Evolutionary conservation across 495 filamentous ascomycete species (phyloP), one percentile per base, ranked within the genome.

Genomic region (Podospora appendiculata): DNA sequence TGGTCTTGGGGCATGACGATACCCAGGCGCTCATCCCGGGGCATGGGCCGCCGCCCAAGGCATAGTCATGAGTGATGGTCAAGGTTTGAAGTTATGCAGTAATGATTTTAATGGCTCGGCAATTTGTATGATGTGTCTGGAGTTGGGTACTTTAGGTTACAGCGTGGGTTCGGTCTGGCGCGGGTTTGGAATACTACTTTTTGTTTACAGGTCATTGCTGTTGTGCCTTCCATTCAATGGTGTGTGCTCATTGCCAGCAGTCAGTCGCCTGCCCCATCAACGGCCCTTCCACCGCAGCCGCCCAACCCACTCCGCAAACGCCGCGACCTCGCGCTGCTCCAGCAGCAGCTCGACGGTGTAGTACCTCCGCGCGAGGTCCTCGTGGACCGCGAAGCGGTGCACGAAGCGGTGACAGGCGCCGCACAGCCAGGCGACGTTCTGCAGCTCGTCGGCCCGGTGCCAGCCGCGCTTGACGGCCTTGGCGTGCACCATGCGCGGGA

Each of bases 351-450:
- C 87, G 17, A 92, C 80, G 5, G 80, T 90, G 70, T 79, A 89
- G 66, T 71, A 91, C 65, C 83, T 71, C 62, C 76, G 74, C 11
- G 88, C 89, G 57, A 95, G 67, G 61, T 88, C 88, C 77, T 95
- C 90, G 63, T 92, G 89, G 4, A 68, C 72, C 12, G 81, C 84
- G 59, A 88, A 78, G 35, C 79, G 67, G 77, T 95, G 90, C 65
- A 95, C 88, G 63, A 90, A 89, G 34, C 76, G 78, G 77, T 95
- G 90, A 60, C 90, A 95, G 13, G 90, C 87, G 17, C 89, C 77
- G 72, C 90, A 95, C 59, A 95, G 65, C 89, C 89, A 95, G 32
- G 90, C 90, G 25, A 94, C 89, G 63, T 79, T 89, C 64, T 87
- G 80, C 68, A 92, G 58, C 70, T 80, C 77, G 73, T 84, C 83